phyloP scores from a whole-genome alignment of 176 grass and related monocot genomes.

The Zoysia japonica region DNA sequence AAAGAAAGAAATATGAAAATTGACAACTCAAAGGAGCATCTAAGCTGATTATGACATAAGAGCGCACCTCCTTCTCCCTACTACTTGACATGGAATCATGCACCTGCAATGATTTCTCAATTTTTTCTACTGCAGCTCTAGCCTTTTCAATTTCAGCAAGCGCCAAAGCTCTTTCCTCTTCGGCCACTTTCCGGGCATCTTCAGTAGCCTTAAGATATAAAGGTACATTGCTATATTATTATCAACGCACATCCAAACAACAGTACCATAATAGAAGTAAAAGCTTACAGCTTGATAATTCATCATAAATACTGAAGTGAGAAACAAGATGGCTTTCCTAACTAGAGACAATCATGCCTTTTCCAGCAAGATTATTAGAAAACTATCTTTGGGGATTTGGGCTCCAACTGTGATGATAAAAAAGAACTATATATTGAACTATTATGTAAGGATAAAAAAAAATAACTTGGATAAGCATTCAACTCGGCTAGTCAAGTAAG shows the following conservation, averaged over 20 bases:
- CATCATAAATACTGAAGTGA: background rate
- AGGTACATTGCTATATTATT: background rate
- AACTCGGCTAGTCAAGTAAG: background rate
- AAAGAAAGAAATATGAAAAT: background rate
- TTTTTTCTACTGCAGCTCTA: constrained; percentile 65
- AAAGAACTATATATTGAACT: background rate
- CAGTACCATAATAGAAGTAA: background rate
- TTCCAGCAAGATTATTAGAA: background rate
- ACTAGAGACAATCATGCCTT: background rate
- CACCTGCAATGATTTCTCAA: constrained; percentile 76
- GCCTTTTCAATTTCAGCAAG: constrained; percentile 94
- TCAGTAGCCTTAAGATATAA: constrained; percentile 68
- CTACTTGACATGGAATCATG: constrained; percentile 58
- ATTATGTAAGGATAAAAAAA: background rate
- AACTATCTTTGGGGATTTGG: background rate
- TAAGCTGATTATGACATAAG: constrained; percentile 28
- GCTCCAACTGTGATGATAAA: background rate
- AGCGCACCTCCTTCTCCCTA: constrained; percentile 69
- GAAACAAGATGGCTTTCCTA: background rate
- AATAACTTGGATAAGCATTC: background rate
- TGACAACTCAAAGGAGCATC: constrained; percentile 33
- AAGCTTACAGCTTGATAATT: background rate
- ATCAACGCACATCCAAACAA: background rate
- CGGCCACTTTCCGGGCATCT: constrained; percentile 88
- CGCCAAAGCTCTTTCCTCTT: constrained; percentile 87